Evolutionary conservation across 352 stramenopile genomes (phyloP).

Genomic region (Blastocystis sp.): DNA sequence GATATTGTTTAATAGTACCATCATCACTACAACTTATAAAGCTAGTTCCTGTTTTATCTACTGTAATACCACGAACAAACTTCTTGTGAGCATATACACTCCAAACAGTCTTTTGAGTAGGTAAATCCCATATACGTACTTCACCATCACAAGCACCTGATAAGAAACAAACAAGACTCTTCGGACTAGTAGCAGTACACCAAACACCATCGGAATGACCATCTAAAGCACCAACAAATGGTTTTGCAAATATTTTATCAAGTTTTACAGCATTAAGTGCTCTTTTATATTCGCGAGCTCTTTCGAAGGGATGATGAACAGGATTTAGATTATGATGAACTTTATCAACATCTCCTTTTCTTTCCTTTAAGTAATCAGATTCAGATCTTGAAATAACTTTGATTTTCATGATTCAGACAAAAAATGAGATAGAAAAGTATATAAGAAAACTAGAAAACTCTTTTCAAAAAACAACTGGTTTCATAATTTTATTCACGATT

Average conservation of each 20-base stretch:
- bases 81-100: slow-evolving; percentile 69
- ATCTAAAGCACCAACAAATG: slow-evolving; percentile 82
- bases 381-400: slow-evolving; percentile 86
- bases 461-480: no score
- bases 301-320: slow-evolving; percentile 70
- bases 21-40: slow-evolving; percentile 82
- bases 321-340: slow-evolving; percentile 87
- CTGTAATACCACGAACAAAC: slow-evolving; percentile 71
- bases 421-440: slow-evolving; percentile 18
- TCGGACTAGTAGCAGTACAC: slow-evolving; percentile 65
- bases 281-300: slow-evolving; percentile 62
- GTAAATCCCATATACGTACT: slow-evolving; percentile 87
- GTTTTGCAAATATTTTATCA: slow-evolving; percentile 92
- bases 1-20: slow-evolving; percentile 75
- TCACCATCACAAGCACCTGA: slow-evolving; percentile 67
- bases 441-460: neutral
- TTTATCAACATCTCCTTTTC: slow-evolving; percentile 68
- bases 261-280: slow-evolving; percentile 89
- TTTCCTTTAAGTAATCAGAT: slow-evolving; percentile 75
- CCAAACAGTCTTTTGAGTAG: slow-evolving; percentile 71
- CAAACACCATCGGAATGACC: slow-evolving; percentile 86
- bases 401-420: slow-evolving; percentile 77
- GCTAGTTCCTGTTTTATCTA: slow-evolving; percentile 52
- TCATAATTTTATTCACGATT: no score
- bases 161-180: slow-evolving; percentile 58